Evolutionary conservation across 306 rosid genomes (phyloP), one percentile per base, ranked within the genome.

Genomic region (Acmispon strigosus): DNA sequence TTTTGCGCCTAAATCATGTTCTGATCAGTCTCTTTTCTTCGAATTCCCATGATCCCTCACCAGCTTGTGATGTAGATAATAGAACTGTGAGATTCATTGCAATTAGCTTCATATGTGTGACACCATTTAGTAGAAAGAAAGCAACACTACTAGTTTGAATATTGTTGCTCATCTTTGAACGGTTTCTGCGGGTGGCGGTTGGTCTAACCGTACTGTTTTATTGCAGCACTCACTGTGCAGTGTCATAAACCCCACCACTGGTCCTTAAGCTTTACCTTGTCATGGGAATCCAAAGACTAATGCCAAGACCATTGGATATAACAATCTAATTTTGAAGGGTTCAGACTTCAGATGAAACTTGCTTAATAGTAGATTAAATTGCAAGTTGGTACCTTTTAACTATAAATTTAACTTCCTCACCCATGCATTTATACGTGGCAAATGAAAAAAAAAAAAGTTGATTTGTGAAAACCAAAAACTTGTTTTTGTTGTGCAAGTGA

Each of bases 161-260:
- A 32, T 44, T 67, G 67, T 63, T 45, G 59, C 36, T 42, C 70
- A 51, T 47, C 78, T 60, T 66, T 18, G 52, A 73, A 48, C 58
- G 55, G 42, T 59, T 44, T 51, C 53, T 34, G 50, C 24, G 8
- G 2, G 48, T 1, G 7, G 32, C 18, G 63, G 83, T 82, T 79
- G 80, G 79, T 79, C 76, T 74, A 51, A 74, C 70, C 45, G 77
- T 62, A 69, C 70, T 80, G 77, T 80, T 78, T 56, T 52, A 62
- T 37, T 70, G 70, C 42, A 69, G 69, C 69, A 80, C 39, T 57
- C 37, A 58, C 62, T 50, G 63, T 66, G 71, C 69, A 59, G 5
- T 20, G 61, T 15, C 51, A 55, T 37, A 0, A 68, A 39, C 80
- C 84, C 80, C 84, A 80, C 69, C 24, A 20, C 10, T 62, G 62